These are phyloP conservation scores for Hypoxylon rickii DNA, from an alignment of 495 filamentous ascomycete species.

Conservation along the genomic window DNA sequence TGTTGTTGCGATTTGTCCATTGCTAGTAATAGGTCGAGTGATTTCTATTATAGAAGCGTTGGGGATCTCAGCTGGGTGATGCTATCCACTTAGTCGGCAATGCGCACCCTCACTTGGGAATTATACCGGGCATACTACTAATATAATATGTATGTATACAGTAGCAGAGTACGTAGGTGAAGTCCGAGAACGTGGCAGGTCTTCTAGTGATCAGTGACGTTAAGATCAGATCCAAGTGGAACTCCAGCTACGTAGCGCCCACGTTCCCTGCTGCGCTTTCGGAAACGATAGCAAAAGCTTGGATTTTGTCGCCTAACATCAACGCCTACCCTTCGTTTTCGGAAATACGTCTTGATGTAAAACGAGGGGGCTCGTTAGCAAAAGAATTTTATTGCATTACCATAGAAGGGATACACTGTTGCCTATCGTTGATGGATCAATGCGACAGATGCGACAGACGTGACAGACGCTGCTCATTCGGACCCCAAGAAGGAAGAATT, in stretches of 20 bases:
- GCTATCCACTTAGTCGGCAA: slow-evolving; percentile 32
- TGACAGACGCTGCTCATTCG: slow-evolving; percentile 1
- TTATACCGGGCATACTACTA: too few relatives aligned
- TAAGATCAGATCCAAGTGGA: slow-evolving; percentile 24
- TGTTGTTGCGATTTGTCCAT: neutral
- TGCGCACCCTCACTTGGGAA: slow-evolving; percentile 15
- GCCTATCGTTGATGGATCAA: too few relatives aligned
- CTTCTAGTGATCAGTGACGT: slow-evolving; percentile 29
- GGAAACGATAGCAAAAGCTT: neutral
- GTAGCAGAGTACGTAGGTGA: too few relatives aligned
- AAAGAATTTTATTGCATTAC: neutral
- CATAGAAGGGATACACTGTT: slow-evolving; percentile 10
- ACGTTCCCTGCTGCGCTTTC: slow-evolving; percentile 1
- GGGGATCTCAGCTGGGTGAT: neutral
- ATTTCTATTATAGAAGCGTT: slow-evolving; percentile 6
- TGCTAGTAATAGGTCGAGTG: neutral
- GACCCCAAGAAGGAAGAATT: slow-evolving; percentile 19
- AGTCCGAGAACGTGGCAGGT: too few relatives aligned
- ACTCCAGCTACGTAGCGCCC: slow-evolving; percentile 5
- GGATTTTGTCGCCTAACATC: neutral
- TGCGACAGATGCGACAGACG: too few relatives aligned
- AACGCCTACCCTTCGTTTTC: slow-evolving; percentile 6
- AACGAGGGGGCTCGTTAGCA: neutral
- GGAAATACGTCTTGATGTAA: neutral
- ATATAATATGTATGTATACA: too few relatives aligned